Evolutionary conservation across 1,284 basidiomycete genomes (phyloP).

Genomic region (Ganoderma boninense): DNA sequence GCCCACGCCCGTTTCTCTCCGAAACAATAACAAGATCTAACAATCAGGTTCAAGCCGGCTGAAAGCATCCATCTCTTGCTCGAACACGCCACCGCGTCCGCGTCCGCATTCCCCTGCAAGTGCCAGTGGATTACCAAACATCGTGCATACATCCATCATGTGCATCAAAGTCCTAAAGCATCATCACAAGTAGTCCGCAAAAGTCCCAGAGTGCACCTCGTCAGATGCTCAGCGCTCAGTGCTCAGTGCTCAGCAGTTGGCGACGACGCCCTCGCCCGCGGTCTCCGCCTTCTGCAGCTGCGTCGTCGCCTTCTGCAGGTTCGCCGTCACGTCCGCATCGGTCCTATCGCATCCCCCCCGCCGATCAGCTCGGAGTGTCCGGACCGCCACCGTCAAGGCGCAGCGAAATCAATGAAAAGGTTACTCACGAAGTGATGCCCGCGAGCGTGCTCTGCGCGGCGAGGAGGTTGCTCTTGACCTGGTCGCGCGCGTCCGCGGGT

Average conservation of each 20-base stretch:
- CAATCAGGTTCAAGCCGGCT: too few relatives aligned
- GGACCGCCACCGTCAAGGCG: neutral
- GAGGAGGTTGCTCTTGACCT: constrained; percentile 44
- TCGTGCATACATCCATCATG: neutral
- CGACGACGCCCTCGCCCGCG: constrained; percentile 37
- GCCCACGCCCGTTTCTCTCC: too few relatives aligned
- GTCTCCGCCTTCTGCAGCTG: constrained; percentile 27
- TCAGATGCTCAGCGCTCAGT: constrained; percentile 4
- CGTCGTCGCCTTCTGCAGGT: constrained; percentile 30
- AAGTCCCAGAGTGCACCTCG: neutral
- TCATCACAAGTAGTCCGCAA: neutral
- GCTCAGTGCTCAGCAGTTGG: constrained; percentile 31
- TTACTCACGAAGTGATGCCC: constrained; percentile 44
- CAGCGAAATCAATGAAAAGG: too few relatives aligned
- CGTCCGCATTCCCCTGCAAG: neutral
- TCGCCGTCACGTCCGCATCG: constrained; percentile 24
- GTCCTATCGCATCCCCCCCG: constrained; percentile 21
- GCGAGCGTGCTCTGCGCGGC: constrained; percentile 42
- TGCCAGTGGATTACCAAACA: neutral
- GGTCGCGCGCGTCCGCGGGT: constrained; percentile 46
- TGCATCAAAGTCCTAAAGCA: neutral
- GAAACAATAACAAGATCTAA: too few relatives aligned
- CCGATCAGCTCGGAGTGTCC: neutral
- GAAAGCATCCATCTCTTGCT: too few relatives aligned
- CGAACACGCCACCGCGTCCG: too few relatives aligned